A percentile compares a stretch with the other conserved stretches of the same genome.
Evolutionary conservation across 2,329 filamentous ascomycete species (phyloP).

Genomic region (Lizonia empirigonia): DNA sequence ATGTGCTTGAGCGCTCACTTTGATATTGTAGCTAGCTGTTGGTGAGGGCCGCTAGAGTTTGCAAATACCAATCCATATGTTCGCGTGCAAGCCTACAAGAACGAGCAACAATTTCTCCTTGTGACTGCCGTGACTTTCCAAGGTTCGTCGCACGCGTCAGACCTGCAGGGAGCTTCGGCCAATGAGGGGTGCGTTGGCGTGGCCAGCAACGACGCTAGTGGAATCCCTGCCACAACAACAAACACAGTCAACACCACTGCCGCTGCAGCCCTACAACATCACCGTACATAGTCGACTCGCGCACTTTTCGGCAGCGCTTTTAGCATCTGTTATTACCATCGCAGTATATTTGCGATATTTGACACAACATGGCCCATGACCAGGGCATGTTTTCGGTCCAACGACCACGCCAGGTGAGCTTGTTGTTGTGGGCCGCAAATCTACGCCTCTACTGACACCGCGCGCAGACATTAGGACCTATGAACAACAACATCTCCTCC

Average conservation of each 20-base stretch:
- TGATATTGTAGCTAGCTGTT: slow-evolving; percentile 22
- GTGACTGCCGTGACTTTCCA: too few species aligned
- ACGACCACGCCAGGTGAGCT: slow-evolving; percentile 82
- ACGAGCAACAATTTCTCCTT: neutral
- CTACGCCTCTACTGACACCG: slow-evolving; percentile 21
- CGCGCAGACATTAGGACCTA: slow-evolving; percentile 78
- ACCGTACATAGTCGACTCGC: slow-evolving; percentile 1
- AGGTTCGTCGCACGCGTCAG: slow-evolving; percentile 6
- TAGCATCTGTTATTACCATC: neutral
- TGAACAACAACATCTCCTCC: slow-evolving; percentile 73
- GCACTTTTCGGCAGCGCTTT: neutral
- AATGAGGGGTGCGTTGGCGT: slow-evolving; percentile 13
- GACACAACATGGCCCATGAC: slow-evolving; percentile 42
- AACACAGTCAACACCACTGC: slow-evolving; percentile 35
- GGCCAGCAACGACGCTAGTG: slow-evolving; percentile 29
- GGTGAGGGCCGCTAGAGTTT: slow-evolving; percentile 17
- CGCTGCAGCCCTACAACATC: slow-evolving; percentile 17
- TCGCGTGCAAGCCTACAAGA: neutral
- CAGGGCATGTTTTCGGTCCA: slow-evolving; percentile 85
- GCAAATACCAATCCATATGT: slow-evolving; percentile 16
- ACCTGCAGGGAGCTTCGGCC: slow-evolving; percentile 1
- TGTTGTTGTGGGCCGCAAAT: slow-evolving; percentile 7
- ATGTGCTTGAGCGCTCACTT: slow-evolving; percentile 26
- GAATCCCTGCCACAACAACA: slow-evolving; percentile 34
- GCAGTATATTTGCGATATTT: neutral